These are phyloP conservation scores for Pichia sp. DNA, from an alignment of 1,139 yeast species.

Conservation along the genomic window DNA sequence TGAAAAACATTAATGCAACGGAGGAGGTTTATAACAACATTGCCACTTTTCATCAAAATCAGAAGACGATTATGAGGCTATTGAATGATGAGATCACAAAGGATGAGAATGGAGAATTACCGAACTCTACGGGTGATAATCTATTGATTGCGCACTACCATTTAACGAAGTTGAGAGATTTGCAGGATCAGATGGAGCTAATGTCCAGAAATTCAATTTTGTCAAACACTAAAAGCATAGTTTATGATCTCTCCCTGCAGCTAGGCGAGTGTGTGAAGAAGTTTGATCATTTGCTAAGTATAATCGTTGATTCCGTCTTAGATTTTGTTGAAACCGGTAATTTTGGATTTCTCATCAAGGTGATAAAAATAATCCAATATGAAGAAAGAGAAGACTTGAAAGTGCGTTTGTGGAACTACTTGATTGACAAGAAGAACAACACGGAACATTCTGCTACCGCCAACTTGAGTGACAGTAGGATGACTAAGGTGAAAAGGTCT, in stretches of 20 bases:
- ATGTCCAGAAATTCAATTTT: constrained; percentile 38
- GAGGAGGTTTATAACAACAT: constrained; percentile 63
- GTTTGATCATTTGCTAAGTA: constrained; percentile 64
- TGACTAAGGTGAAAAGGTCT: constrained; percentile 23
- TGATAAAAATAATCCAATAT: constrained; percentile 70
- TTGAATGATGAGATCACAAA: constrained; percentile 52
- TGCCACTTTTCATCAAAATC: constrained; percentile 47
- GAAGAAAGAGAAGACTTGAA: constrained; percentile 79
- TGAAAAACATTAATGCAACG: constrained; percentile 70
- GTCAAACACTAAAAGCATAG: constrained; percentile 70
- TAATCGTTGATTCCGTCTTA: constrained; percentile 36
- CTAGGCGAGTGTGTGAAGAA: constrained; percentile 45
- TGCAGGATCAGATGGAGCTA: constrained; percentile 63
- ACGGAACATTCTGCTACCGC: not conserved
- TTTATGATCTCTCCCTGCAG: constrained; percentile 54
- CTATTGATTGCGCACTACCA: constrained; percentile 65
- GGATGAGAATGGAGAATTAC: constrained; percentile 49
- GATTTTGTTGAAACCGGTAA: constrained; percentile 42
- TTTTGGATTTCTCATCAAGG: constrained; percentile 59
- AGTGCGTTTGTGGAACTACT: constrained; percentile 45
- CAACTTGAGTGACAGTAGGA: constrained; percentile 30
- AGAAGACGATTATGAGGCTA: constrained; percentile 47
- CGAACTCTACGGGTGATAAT: constrained; percentile 37
- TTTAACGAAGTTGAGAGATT: constrained; percentile 68
- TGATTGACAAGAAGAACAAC: constrained; percentile 14